Evolutionary conservation across 768 basidiomycete genomes (phyloP), one percentile per base, ranked within the genome.

Genomic region (Galerina sulciceps): DNA sequence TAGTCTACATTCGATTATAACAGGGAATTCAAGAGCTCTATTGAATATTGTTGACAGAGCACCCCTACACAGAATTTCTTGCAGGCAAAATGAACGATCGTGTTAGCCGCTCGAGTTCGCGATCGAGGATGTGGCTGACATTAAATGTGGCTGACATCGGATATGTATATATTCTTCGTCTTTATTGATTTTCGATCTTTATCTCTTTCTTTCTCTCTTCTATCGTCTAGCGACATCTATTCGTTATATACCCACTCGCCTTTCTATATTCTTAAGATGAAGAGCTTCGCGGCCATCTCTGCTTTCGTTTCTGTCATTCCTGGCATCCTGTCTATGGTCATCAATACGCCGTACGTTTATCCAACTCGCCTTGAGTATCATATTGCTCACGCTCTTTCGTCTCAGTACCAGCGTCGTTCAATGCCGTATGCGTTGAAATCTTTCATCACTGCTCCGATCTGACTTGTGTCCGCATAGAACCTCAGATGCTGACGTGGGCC

Each of bases 331-430:
- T 73, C 71, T 6, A 66, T 88, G 67, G 85, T 79, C n/a, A 74
- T 91, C 67, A 85, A 91, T 71, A 88, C 88, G 1, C 85, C 88
- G 89, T 90, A 67, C 61, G 88, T 81, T 40, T 41, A 15, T 57
- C n/a, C 6, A 17, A 43, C 56, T 42, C 47, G 46, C 57, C 54
- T 15, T 47, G 14, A 15, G 14, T 22, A 8, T 52, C 11, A 34
- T 3, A 51, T 49, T 34, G 17, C 55, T 53, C 46, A 38, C 31
- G 20, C 40, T 48, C 15, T 51, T 23, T 23, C 1, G 22, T 14
- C 45, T 43, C 42, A 67, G 67, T 35, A 58, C 67, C 37, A 67
- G 68, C 54, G 69, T 76, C 20, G 79, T 81, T 1, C 65, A 75
- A 58, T 91, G 89, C 63, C 70, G 88, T 87, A 61, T 55, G 85